Base-by-base conservation (phyloP, 1,284 basidiomycete species). In the Rugosomyces carneus region DNA sequence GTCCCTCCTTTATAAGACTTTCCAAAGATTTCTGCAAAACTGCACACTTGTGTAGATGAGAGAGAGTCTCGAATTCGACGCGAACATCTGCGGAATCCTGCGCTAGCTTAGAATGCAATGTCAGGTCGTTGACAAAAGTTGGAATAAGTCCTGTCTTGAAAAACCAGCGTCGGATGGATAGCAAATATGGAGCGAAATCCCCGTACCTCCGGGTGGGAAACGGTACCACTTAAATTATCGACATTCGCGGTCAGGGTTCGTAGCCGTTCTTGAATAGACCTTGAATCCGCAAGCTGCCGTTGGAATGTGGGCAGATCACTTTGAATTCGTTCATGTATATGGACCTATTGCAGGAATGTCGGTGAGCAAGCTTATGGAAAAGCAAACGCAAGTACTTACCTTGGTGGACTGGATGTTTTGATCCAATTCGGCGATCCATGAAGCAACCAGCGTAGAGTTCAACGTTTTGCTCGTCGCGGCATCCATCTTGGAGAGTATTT, bases 391-490 rank as follows among this genome's bases (percentile, higher is more conserved):
- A 40, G 49, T 59, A 36, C 32, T 39, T 54, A 87, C 88, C 70
- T 86, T 83, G 6, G 84, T 86, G 18, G 70, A 65, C 26, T 66
- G 64, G 51, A 90, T 86, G 16, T 78, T 76, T 37, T 76, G 72
- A 54, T 89, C 78, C 19, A 90, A 70, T 58, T 89, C 84, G 0
- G 64, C 57, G 24, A 87, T 66, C 86, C 86, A 90, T 52, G 77
- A 78, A 20, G 74, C 67, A 10, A 81, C 81, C 37, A 82, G 58
- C 18, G 70, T 57, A 27, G 84, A 73, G 50, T 71, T 79, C 29
- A 90, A 61, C 1, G 78, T 68, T 52, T 78, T 69, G 47, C 66
- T 62, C 3, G 76, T 75, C 5, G 78, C 76, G 27, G 77, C 71
- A 49, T 84, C 81, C 39, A 90, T 72, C 60, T 79, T 84, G 37